Evolutionary conservation across 176 grass and related monocot genomes (phyloP), one percentile per base, ranked within the genome.

Genomic region (Ampelocalamus luodianensis): DNA sequence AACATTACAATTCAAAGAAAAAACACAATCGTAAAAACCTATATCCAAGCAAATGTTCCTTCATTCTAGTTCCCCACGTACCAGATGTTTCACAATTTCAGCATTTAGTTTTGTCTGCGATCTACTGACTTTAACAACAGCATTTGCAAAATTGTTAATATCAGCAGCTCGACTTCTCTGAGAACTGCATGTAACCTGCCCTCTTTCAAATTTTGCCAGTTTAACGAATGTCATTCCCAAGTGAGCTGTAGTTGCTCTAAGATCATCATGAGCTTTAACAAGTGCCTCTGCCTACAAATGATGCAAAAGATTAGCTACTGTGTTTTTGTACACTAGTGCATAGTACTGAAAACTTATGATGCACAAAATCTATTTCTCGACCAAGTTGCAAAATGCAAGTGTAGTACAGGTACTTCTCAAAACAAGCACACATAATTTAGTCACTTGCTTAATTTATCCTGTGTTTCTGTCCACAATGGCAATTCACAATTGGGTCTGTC

Each of bases 141-240:
- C 88, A 82, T 86, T 91, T 38, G 89, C 91, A 67, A 98, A 95
- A 45, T 48, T 85, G 85, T 71, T 95, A 22, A 91, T 92, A 81
- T 95, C 76, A 64, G 78, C 85, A 85, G 91, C 91, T 82, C 91
- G 79, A 45, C 43, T 83, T 73, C 78, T 91, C 85, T 93, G 96
- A 78, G 93, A 88, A 86, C 68, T 78, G 78, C 80, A 89, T 48
- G 78, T 65, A 37, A 78, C 86, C 59, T 95, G 76, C 51, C 87
- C 91, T 16, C 67, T 95, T 81, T 95, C 96, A 85, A 95, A 98
- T 78, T 95, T 98, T 37, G 88, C 87, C 50, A 98, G 77, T 83
- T 93, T 98, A 62, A 98, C 37, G 65, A 98, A 93, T 65, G 93
- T 78, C 85, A 98, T 86, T 68, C 96, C 96, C 80, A 98, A 85